phyloP scores from a whole-genome alignment of 1,139 yeast species.

The Yamadazyma spencermartinsiae region DNA sequence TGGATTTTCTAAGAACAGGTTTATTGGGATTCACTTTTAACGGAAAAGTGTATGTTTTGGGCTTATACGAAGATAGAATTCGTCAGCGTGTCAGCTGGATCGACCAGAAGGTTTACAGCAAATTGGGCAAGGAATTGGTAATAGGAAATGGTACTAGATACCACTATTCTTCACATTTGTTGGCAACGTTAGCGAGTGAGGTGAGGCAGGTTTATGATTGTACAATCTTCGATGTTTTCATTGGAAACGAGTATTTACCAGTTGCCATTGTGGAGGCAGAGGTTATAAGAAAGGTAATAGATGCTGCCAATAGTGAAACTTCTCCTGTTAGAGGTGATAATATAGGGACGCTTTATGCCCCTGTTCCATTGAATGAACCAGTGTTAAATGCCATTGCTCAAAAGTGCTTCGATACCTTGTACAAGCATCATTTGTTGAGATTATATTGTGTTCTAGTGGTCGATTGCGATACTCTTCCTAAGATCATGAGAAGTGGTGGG shows the following conservation, averaged over 20 bases:
- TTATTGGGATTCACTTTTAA: conserved; percentile 81
- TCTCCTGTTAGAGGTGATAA: conserved; percentile 9
- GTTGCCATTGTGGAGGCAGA: conserved; percentile 88
- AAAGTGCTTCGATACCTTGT: conserved; percentile 68
- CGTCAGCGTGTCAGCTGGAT: conserved; percentile 72
- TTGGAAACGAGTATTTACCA: conserved; percentile 83
- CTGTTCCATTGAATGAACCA: conserved; percentile 51
- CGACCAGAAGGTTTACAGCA: conserved; percentile 45
- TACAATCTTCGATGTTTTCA: conserved; percentile 83
- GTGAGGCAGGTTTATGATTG: conserved; percentile 87
- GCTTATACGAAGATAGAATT: conserved; percentile 88
- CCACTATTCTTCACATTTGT: conserved; percentile 83
- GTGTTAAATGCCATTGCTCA: conserved; percentile 73
- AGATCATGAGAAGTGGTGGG: conserved; percentile 81
- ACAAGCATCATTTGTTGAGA: conserved; percentile 70
- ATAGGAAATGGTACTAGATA: conserved; percentile 51
- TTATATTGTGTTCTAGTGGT: conserved; percentile 82
- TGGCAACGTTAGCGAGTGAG: conserved; percentile 77
- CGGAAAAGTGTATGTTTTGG: conserved; percentile 86
- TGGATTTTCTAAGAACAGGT: conserved; percentile 88
- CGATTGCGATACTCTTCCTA: conserved; percentile 79
- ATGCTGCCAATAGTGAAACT: conserved; percentile 22
- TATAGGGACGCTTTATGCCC: conserved; percentile 15
- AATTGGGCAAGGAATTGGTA: conserved; percentile 30
- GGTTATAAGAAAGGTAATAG: conserved; percentile 49